A percentile compares a stretch with the other conserved stretches of the same genome.
These are phyloP conservation scores for Lichtheimia hyalospora DNA, from an alignment of 371 early-diverging fungal genomes.

Conservation along the genomic window DNA sequence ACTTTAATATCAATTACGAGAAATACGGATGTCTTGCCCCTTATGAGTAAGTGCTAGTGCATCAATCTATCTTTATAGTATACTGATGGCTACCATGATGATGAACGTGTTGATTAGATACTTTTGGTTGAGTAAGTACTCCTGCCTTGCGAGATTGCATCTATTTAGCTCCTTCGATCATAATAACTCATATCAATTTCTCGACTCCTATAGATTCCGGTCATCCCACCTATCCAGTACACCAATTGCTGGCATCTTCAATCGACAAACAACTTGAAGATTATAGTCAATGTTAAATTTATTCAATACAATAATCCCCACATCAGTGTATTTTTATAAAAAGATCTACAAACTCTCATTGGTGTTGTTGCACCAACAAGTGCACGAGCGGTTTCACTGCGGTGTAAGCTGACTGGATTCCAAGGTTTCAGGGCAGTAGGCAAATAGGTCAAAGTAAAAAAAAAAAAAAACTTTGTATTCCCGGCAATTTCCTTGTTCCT, in stretches of 20 bases:
- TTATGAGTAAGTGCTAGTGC: slow-evolving; percentile 8
- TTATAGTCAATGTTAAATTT: background rate
- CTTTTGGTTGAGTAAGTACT: slow-evolving; percentile 6
- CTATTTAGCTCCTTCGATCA: background rate
- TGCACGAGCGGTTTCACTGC: too few species aligned
- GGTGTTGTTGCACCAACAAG: too few species aligned
- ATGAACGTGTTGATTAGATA: background rate
- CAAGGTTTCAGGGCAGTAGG: too few species aligned
- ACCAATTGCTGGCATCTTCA: slow-evolving; percentile 7
- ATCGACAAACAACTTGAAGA: slow-evolving; percentile 1
- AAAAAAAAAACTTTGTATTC: too few species aligned
- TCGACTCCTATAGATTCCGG: slow-evolving; percentile 7
- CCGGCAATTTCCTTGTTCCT: too few species aligned
- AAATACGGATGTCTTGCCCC: slow-evolving; percentile 16
- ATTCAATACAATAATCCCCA: background rate
- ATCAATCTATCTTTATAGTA: background rate
- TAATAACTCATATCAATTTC: background rate
- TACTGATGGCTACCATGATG: background rate
- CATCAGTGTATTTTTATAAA: too few species aligned
- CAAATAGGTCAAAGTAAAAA: too few species aligned
- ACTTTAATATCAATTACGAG: slow-evolving; percentile 17
- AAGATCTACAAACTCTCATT: too few species aligned
- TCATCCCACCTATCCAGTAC: slow-evolving; percentile 19
- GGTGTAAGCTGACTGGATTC: too few species aligned
- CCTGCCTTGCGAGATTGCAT: background rate